Conservation (phyloP, 352 stramenopile genomes). For the Globisporangium emineosum region DNA sequence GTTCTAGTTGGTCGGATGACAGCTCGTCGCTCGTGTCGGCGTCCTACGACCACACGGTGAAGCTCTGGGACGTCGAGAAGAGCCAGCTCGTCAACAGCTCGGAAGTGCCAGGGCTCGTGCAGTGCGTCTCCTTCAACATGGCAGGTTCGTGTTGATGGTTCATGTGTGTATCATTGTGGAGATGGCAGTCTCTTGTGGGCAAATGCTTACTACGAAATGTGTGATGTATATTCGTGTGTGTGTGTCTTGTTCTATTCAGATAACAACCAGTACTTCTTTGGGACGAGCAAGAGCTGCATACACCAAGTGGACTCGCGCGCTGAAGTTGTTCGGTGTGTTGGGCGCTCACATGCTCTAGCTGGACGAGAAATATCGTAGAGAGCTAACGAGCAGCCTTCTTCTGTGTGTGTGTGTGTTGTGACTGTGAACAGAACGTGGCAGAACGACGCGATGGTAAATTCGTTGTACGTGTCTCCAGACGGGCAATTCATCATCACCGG, state of each 20-base stretch:
- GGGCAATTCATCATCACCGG: slow-evolving; percentile 78
- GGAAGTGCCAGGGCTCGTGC: slow-evolving; percentile 75
- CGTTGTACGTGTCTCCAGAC: slow-evolving; percentile 72
- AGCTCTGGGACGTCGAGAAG: slow-evolving; percentile 86
- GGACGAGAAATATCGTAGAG: background rate
- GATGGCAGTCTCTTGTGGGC: background rate
- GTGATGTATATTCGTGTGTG: background rate
- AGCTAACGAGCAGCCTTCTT: background rate
- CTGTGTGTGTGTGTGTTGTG: no score
- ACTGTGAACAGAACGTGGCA: slow-evolving; percentile 51
- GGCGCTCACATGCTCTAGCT: no score
- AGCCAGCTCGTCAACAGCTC: slow-evolving; percentile 57
- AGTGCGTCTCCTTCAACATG: slow-evolving; percentile 83
- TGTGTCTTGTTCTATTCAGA: slow-evolving; percentile 29
- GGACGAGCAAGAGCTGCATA: slow-evolving; percentile 77
- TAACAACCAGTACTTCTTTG: slow-evolving; percentile 79
- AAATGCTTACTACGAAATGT: background rate
- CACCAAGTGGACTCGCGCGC: slow-evolving; percentile 72
- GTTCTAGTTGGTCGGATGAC: slow-evolving; percentile 66
- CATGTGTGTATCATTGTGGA: background rate
- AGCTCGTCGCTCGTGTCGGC: slow-evolving; percentile 67
- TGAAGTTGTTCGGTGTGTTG: slow-evolving; percentile 28
- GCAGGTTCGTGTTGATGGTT: slow-evolving; percentile 31
- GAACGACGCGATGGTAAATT: slow-evolving; percentile 87
- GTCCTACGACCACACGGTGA: slow-evolving; percentile 87